Evolutionary conservation across 1,284 basidiomycete genomes (phyloP).

Genomic region (Apiotrichum sp.): DNA sequence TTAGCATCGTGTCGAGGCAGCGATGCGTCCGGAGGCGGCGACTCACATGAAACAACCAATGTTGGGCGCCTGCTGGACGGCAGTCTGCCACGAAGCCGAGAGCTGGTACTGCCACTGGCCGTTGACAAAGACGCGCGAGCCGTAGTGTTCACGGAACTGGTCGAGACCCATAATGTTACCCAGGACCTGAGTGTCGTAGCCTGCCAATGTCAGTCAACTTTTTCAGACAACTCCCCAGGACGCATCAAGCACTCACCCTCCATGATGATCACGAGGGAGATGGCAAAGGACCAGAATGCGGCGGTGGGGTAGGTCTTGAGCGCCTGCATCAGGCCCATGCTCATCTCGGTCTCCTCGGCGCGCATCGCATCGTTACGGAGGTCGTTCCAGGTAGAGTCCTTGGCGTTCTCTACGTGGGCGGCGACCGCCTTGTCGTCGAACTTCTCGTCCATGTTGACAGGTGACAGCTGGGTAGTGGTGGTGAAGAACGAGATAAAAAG

Average conservation of each 20-base stretch:
- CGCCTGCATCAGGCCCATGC: constrained; percentile 9
- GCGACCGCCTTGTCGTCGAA: background rate
- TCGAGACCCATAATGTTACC: constrained; percentile 10
- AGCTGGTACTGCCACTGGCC: background rate
- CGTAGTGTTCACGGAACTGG: constrained; percentile 14
- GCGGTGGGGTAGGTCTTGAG: constrained; percentile 15
- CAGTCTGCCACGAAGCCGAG: constrained; percentile 17
- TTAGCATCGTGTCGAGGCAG: background rate
- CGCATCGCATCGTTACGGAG: constrained; percentile 14
- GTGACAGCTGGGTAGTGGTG: too few relatives aligned
- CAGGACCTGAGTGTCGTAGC: constrained; percentile 13
- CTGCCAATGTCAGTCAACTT: background rate
- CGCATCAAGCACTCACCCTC: background rate
- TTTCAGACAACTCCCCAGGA: background rate
- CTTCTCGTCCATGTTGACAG: too few relatives aligned
- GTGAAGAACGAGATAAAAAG: too few relatives aligned
- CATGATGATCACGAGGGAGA: constrained; percentile 12
- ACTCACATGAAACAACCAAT: constrained; percentile 24
- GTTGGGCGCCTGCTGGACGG: constrained; percentile 13
- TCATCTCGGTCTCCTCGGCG: constrained; percentile 13
- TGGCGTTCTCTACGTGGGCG: background rate
- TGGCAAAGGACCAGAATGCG: constrained; percentile 16
- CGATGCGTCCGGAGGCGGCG: background rate
- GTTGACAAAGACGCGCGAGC: background rate
- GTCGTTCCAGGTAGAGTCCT: background rate